Evolutionary conservation across 2,329 filamentous ascomycete species (phyloP).

Genomic region (Chaetothyriales sp.): DNA sequence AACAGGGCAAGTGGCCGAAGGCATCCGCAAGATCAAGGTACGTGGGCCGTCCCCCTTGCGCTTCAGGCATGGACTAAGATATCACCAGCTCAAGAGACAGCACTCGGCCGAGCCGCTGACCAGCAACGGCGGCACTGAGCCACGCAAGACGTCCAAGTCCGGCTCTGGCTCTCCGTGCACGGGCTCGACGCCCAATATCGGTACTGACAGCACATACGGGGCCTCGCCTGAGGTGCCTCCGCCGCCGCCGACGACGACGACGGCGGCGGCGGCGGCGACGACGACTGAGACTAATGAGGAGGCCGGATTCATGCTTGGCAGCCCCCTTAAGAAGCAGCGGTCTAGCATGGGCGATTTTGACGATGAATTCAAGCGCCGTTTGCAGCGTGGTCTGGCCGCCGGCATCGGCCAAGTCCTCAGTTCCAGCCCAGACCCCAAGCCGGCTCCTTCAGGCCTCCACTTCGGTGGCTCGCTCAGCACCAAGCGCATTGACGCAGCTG

Average conservation of each 20-base stretch:
- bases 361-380: constrained; percentile 26
- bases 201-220: constrained; percentile 20
- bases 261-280: too few relatives aligned
- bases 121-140: constrained; percentile 24
- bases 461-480: constrained; percentile 16
- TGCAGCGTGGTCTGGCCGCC: constrained; percentile 25
- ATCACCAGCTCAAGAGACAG: constrained; percentile 48
- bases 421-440: constrained; percentile 5
- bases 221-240: constrained; percentile 21
- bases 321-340: constrained; percentile 35
- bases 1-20: constrained; percentile 49
- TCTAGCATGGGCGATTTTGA: constrained; percentile 32
- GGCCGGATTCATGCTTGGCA: constrained; percentile 27
- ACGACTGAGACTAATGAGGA: constrained; percentile 20
- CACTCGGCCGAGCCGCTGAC: constrained; percentile 45
- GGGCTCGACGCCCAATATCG: constrained; percentile 25
- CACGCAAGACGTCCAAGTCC: constrained; percentile 30
- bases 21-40: constrained; percentile 54
- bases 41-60: constrained; percentile 18
- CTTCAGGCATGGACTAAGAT: constrained; percentile 17
- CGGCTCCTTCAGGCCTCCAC: constrained; percentile 14
- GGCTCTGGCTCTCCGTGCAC: constrained; percentile 23
- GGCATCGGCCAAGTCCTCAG: constrained; percentile 25
- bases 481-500: constrained; percentile 3
- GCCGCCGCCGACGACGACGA: constrained; percentile 4